Conservation (phyloP, 2,329 filamentous ascomycete species). For the Penicillium paneum region DNA sequence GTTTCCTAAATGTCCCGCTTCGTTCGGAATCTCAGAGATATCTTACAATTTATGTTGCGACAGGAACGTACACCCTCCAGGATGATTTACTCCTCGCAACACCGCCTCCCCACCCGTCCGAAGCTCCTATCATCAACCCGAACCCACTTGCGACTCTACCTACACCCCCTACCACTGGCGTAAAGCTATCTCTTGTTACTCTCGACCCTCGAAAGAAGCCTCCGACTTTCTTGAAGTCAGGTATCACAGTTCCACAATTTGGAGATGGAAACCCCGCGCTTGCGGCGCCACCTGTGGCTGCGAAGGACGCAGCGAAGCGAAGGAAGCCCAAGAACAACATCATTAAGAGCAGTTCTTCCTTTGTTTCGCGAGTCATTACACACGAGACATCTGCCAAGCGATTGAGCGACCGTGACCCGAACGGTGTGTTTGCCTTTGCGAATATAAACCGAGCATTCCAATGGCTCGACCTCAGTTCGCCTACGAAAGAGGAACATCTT, state of each 20-base stretch:
- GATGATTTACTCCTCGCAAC: constrained; percentile 91
- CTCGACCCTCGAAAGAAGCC: constrained; percentile 59
- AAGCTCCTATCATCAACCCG: constrained; percentile 78
- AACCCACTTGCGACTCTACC: constrained; percentile 87
- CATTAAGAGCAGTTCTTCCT: constrained; percentile 96
- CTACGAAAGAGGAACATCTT: constrained; percentile 72
- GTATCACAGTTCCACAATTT: constrained; percentile 62
- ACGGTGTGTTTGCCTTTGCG: constrained; percentile 85
- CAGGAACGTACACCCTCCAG: constrained; percentile 84
- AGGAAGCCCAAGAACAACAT: constrained; percentile 98
- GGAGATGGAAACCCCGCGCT: constrained; percentile 81
- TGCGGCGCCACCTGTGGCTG: constrained; percentile 49
- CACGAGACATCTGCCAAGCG: constrained; percentile 78
- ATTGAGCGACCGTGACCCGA: constrained; percentile 70
- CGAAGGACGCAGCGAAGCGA: constrained; percentile 68
- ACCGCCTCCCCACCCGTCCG: constrained; percentile 90
- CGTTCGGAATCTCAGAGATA: background rate
- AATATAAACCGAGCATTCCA: constrained; percentile 95
- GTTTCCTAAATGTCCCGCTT: too few species aligned
- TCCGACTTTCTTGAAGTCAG: constrained; percentile 39
- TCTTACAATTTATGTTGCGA: constrained; percentile 22
- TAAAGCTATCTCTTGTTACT: constrained; percentile 74
- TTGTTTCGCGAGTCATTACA: constrained; percentile 92
- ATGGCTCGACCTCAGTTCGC: constrained; percentile 85
- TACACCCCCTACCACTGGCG: constrained; percentile 78